Evolutionary conservation across 768 basidiomycete genomes (phyloP).

Genomic region (Hydnum rufescens): DNA sequence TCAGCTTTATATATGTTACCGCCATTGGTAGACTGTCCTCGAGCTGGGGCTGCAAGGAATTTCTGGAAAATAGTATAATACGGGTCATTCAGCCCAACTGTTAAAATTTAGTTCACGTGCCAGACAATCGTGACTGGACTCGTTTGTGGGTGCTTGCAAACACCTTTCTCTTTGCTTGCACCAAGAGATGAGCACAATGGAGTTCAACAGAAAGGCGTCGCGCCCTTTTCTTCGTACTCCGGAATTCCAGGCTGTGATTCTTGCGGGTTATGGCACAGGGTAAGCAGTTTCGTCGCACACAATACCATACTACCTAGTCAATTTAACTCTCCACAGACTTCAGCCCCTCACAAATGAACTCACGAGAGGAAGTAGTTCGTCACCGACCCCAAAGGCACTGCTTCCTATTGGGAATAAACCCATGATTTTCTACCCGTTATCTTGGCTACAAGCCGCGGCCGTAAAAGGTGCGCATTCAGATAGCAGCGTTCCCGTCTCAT

Average conservation of each 20-base stretch:
- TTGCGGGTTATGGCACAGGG: constrained; percentile 87
- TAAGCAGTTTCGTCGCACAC: constrained; percentile 9
- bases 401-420: constrained; percentile 77
- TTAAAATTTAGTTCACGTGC: too few species aligned
- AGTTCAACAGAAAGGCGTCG: neutral
- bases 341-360: constrained; percentile 54
- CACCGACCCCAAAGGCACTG: constrained; percentile 65
- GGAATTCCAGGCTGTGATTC: constrained; percentile 75
- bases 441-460: constrained; percentile 77
- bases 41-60: too few species aligned
- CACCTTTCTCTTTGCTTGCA: too few species aligned
- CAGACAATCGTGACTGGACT: too few species aligned
- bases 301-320: constrained; percentile 12
- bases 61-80: too few species aligned
- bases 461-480: constrained; percentile 42
- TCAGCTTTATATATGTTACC: too few species aligned
- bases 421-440: constrained; percentile 62
- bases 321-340: constrained; percentile 28
- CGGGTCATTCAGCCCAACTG: too few species aligned
- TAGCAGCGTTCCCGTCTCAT: neutral
- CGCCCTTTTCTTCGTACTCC: constrained; percentile 8
- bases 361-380: constrained; percentile 30
- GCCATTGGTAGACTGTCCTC: too few species aligned
- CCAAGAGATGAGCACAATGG: neutral
- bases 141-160: too few species aligned